Percentiles rank a stretch among this genome's conserved stretches.
phyloP scores from a whole-genome alignment of 352 stramenopile genomes.

The Phytophthora palmivora region DNA sequence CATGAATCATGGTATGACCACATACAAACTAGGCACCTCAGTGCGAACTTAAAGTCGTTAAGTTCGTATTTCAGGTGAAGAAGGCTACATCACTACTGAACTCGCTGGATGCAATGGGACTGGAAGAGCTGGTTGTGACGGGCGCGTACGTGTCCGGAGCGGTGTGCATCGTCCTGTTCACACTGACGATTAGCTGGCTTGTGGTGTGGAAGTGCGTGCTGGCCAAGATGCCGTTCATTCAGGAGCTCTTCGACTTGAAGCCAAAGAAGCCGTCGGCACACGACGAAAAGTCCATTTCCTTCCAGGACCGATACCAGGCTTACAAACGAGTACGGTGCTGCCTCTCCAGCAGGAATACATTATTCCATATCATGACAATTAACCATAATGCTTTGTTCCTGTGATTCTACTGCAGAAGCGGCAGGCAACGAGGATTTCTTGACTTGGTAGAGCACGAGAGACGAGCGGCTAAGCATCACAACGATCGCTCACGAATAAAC shows the following conservation, averaged over 20 bases:
- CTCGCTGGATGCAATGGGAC: conserved; percentile 28
- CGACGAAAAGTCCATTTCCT: conserved; percentile 64
- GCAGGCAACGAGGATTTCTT: conserved; percentile 41
- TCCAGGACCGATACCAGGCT: conserved; percentile 75
- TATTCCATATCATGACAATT: background rate
- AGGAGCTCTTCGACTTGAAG: conserved; percentile 87
- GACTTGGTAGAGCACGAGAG: conserved; percentile 8
- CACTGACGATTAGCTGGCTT: conserved; percentile 75
- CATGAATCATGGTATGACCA: too few species aligned
- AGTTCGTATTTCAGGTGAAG: conserved; percentile 31
- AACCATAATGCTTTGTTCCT: conserved; percentile 16
- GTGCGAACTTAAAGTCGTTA: conserved; percentile 29
- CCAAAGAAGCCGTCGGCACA: conserved; percentile 50
- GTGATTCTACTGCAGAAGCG: conserved; percentile 49
- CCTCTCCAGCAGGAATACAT: background rate
- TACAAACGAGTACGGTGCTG: conserved; percentile 58
- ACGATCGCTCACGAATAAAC: conserved; percentile 35
- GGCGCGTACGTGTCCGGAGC: conserved; percentile 76
- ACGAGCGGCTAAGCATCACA: conserved; percentile 26
- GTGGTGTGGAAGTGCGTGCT: conserved; percentile 88
- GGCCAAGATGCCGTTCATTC: conserved; percentile 84
- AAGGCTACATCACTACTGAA: conserved; percentile 10
- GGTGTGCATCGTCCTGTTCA: conserved; percentile 86
- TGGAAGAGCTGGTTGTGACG: conserved; percentile 63
- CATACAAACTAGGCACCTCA: too few species aligned